Evolutionary conservation across 2,329 filamentous ascomycete genomes (phyloP).

Genomic region (Seiridium cupressi): DNA sequence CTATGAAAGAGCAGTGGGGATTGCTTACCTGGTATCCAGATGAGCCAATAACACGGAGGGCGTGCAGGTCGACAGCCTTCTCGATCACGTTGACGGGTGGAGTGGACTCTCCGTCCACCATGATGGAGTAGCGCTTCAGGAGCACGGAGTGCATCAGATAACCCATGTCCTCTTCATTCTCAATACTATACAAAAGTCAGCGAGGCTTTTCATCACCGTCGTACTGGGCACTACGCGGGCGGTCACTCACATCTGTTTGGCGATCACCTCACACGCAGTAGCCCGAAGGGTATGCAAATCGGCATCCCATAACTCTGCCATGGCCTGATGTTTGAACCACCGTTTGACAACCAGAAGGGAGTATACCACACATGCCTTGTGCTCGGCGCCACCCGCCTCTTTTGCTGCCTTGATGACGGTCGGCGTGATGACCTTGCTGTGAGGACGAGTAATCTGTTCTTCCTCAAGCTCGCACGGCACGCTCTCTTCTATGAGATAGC

Average conservation of each 20-base stretch:
- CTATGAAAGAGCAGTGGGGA: not conserved
- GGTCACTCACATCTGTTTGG: slow-evolving; percentile 65
- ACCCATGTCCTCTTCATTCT: slow-evolving; percentile 73
- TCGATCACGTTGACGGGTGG: slow-evolving; percentile 85
- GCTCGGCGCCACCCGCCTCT: slow-evolving; percentile 74
- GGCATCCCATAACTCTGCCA: slow-evolving; percentile 87
- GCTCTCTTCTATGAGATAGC: slow-evolving; percentile 85
- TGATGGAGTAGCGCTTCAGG: slow-evolving; percentile 83
- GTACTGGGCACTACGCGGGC: not conserved
- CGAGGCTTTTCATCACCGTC: not conserved
- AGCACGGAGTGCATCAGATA: slow-evolving; percentile 81
- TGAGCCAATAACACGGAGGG: slow-evolving; percentile 82
- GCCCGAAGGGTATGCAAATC: slow-evolving; percentile 78
- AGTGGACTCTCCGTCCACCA: slow-evolving; percentile 70
- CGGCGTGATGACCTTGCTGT: slow-evolving; percentile 81
- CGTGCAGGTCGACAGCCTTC: slow-evolving; percentile 89
- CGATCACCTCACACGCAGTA: slow-evolving; percentile 84
- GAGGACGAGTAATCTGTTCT: slow-evolving; percentile 69
- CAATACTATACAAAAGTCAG: slow-evolving; percentile 58
- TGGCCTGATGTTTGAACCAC: slow-evolving; percentile 78
- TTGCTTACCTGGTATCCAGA: slow-evolving; percentile 72
- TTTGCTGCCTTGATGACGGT: slow-evolving; percentile 78
- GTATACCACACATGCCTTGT: slow-evolving; percentile 79
- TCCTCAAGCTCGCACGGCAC: slow-evolving; percentile 88
- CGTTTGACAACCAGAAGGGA: slow-evolving; percentile 70